phyloP scores from a whole-genome alignment of 2,329 filamentous ascomycete genomes.

The Aspergillus arachidicola region DNA sequence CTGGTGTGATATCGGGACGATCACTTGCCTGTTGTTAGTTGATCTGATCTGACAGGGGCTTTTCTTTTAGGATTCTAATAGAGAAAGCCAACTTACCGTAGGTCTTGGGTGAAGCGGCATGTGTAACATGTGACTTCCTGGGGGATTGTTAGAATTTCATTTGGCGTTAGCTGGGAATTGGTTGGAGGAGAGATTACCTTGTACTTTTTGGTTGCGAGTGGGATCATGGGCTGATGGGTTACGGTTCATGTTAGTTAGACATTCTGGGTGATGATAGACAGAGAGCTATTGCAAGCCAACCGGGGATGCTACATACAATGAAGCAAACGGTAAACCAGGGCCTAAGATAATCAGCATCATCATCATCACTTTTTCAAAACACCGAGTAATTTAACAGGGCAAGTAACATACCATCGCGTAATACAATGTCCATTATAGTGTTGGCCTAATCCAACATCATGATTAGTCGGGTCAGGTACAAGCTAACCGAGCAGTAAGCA shows the following conservation, averaged over 20 bases:
- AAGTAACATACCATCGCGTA: conserved; percentile 41
- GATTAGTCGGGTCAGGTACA: conserved; percentile 3
- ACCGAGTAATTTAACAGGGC: background rate
- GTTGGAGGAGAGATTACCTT: conserved; percentile 28
- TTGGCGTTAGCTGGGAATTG: background rate
- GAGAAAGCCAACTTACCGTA: conserved; percentile 29
- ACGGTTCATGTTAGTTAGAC: background rate
- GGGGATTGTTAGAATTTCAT: conserved; percentile 16
- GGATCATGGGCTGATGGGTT: conserved; percentile 40
- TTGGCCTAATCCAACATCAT: conserved; percentile 30
- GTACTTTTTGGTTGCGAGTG: conserved; percentile 43
- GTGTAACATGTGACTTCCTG: conserved; percentile 44
- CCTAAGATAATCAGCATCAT: conserved; percentile 23
- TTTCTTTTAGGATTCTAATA: background rate
- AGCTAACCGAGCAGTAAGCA: background rate
- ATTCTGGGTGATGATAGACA: background rate
- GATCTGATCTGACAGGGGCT: background rate
- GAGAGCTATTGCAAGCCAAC: no score
- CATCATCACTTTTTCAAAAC: background rate
- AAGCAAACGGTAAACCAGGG: conserved; percentile 52
- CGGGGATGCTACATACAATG: conserved; percentile 31
- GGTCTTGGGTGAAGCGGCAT: conserved; percentile 41
- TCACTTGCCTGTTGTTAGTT: conserved; percentile 26
- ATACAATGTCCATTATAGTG: conserved; percentile 50
- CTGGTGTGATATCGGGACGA: conserved; percentile 42